A percentile compares a stretch with the other conserved stretches of the same genome.
These are phyloP conservation scores for Viola pubescens DNA, from an alignment of 441 rosid species.

Conservation along the genomic window DNA sequence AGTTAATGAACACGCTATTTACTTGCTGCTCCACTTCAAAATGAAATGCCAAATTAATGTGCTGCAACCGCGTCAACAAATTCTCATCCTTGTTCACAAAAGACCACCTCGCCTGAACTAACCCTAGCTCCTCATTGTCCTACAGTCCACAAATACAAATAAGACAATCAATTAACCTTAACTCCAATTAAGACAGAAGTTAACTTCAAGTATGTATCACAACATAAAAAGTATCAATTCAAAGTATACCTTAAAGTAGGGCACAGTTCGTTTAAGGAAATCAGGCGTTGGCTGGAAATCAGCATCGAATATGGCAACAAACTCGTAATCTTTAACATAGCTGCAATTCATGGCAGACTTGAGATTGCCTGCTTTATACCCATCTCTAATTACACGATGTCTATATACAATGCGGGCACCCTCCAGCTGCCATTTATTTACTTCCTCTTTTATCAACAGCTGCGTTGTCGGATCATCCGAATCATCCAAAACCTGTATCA, in stretches of 20 bases:
- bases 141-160: conserved; percentile 21
- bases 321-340: conserved; percentile 78
- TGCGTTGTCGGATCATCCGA: conserved; percentile 69
- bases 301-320: conserved; percentile 89
- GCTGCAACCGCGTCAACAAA: conserved; percentile 77
- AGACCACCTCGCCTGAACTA: conserved; percentile 95
- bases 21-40: conserved; percentile 98
- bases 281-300: conserved; percentile 88
- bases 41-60: conserved; percentile 80
- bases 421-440: conserved; percentile 73
- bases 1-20: conserved; percentile 69
- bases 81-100: conserved; percentile 93
- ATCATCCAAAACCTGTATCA: conserved; percentile 81
- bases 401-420: conserved; percentile 76
- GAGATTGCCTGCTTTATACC: conserved; percentile 92
- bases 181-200: background rate
- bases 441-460: conserved; percentile 68
- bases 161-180: background rate
- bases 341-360: conserved; percentile 91
- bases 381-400: conserved; percentile 75
- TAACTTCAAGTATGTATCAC: too few relatives aligned
- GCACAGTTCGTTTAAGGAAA: conserved; percentile 68
- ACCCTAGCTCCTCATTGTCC: conserved; percentile 72
- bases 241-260: conserved; percentile 70
- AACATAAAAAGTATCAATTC: background rate